Conservation (phyloP, 202 grass and related monocot genomes). For the Zoysia matrella region DNA sequence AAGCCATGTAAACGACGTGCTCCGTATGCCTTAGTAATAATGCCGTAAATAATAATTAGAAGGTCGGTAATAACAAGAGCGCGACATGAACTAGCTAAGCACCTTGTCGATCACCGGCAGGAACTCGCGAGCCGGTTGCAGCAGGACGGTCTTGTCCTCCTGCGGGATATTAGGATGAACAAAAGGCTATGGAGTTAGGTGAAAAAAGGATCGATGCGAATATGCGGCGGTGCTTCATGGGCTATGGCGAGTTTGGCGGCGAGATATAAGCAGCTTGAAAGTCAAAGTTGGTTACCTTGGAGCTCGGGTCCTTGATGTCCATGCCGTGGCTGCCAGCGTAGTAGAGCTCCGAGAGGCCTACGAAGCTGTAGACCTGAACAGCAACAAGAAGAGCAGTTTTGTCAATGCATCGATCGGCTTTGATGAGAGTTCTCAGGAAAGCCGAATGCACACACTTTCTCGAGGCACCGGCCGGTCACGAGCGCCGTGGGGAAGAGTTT, state of each 20-base stretch:
- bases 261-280: no score
- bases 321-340: slow-evolving; percentile 99
- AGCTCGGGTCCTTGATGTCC: slow-evolving; percentile 83
- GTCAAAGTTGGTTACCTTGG: no score
- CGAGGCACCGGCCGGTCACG: slow-evolving; percentile 67
- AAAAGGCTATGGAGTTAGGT: no score
- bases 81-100: not conserved
- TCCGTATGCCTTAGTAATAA: not conserved
- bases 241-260: no score
- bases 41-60: not conserved
- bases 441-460: slow-evolving; percentile 42
- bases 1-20: slow-evolving; percentile 3
- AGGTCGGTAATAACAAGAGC: not conserved
- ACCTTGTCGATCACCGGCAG: slow-evolving; percentile 72
- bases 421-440: not conserved
- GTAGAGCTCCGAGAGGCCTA: slow-evolving; percentile 70
- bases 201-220: no score
- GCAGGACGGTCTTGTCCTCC: no score
- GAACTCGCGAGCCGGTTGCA: no score
- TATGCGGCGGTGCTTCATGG: no score
- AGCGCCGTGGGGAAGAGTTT: slow-evolving; percentile 63
- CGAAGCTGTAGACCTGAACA: slow-evolving; percentile 64
- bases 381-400: not conserved
- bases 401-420: not conserved
- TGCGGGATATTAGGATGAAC: no score